phyloP scores from a whole-genome alignment of 352 stramenopile genomes.

The Phytophthora foliorum region DNA sequence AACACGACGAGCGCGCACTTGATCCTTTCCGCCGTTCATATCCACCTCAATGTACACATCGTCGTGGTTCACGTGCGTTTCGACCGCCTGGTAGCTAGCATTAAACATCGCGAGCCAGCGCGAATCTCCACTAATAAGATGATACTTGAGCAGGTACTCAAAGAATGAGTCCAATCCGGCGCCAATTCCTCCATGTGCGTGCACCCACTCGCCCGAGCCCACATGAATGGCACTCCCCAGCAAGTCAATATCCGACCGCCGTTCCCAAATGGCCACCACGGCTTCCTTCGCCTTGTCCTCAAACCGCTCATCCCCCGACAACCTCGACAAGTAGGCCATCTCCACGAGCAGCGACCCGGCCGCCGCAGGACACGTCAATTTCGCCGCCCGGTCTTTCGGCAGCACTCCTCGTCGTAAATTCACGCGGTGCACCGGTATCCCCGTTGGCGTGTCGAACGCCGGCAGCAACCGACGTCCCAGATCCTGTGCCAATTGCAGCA shows the following conservation, averaged over 20 bases:
- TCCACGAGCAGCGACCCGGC: slow-evolving; percentile 97
- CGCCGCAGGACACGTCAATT: slow-evolving; percentile 95
- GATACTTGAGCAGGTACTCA: slow-evolving; percentile 98
- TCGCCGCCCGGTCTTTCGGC: slow-evolving; percentile 32
- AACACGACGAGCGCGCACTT: slow-evolving; percentile 69
- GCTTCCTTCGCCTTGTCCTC: slow-evolving; percentile 69
- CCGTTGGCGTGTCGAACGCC: slow-evolving; percentile 97
- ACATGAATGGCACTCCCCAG: slow-evolving; percentile 97
- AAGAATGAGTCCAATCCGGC: slow-evolving; percentile 98
- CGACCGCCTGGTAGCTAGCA: slow-evolving; percentile 78
- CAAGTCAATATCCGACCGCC: slow-evolving; percentile 89
- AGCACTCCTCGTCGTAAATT: slow-evolving; percentile 88
- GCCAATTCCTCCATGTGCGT: slow-evolving; percentile 88
- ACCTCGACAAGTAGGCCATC: slow-evolving; percentile 95
- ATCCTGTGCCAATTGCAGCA: slow-evolving; percentile 95
- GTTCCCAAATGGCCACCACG: slow-evolving; percentile 80
- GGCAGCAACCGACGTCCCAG: slow-evolving; percentile 95
- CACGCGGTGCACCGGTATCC: slow-evolving; percentile 96
- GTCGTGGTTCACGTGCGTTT: slow-evolving; percentile 80
- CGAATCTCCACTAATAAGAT: slow-evolving; percentile 95
- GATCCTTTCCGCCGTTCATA: slow-evolving; percentile 78
- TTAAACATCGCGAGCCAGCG: slow-evolving; percentile 95
- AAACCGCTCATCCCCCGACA: slow-evolving; percentile 67
- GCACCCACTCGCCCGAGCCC: slow-evolving; percentile 82
- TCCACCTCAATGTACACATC: slow-evolving; percentile 89